phyloP scores from a whole-genome alignment of 1,139 yeast genomes.

The Debaryomyces nepalensis region DNA sequence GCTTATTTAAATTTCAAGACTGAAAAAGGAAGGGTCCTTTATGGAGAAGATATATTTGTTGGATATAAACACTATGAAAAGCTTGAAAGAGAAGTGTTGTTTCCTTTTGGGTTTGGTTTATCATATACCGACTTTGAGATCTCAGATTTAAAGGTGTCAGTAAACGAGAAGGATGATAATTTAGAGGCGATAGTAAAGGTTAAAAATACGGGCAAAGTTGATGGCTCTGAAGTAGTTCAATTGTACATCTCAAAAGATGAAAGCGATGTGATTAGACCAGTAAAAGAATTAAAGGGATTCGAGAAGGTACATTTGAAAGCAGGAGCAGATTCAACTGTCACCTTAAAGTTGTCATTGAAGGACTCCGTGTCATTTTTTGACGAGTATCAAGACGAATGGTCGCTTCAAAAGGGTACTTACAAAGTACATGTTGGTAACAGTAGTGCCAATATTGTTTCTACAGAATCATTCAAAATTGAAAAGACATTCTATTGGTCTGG shows the following conservation, averaged over 20 bases:
- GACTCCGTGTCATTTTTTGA: constrained; percentile 62
- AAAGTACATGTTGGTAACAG: constrained; percentile 51
- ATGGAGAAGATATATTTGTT: constrained; percentile 33
- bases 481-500: constrained; percentile 28
- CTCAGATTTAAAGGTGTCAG: constrained; percentile 18
- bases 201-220: constrained; percentile 43
- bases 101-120: constrained; percentile 33
- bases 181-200: constrained; percentile 40
- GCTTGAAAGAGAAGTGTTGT: constrained; percentile 22
- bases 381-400: constrained; percentile 53
- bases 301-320: constrained; percentile 50
- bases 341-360: constrained; percentile 41
- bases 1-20: constrained; percentile 29
- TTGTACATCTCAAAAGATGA: constrained; percentile 45
- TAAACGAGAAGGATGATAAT: constrained; percentile 32
- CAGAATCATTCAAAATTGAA: constrained; percentile 42
- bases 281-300: constrained; percentile 61
- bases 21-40: constrained; percentile 28
- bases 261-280: constrained; percentile 53
- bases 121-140: constrained; percentile 29
- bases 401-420: constrained; percentile 53
- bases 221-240: constrained; percentile 54
- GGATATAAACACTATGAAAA: constrained; percentile 34
- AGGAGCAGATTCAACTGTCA: constrained; percentile 43
- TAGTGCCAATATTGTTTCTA: constrained; percentile 36